phyloP scores from a whole-genome alignment of 2,329 filamentous ascomycete species.

The Apiospora koreana region DNA sequence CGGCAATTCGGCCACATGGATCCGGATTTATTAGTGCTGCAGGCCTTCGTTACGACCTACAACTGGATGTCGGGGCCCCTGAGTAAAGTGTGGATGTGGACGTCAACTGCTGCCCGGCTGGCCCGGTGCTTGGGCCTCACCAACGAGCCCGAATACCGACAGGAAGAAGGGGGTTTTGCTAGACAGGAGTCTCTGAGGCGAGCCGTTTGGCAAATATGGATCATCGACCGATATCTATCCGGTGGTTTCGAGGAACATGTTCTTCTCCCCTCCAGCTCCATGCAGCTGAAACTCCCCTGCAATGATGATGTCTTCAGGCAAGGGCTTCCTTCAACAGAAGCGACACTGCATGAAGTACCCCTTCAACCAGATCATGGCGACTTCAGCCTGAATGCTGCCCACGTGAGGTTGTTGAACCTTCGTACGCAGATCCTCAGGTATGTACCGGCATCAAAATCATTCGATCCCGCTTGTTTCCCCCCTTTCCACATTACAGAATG shows the following conservation, averaged over 20 bases:
- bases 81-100: constrained; percentile 19
- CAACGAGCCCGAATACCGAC: constrained; percentile 14
- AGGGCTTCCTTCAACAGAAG: constrained; percentile 13
- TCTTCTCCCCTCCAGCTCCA: constrained; percentile 15
- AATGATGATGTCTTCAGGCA: constrained; percentile 15
- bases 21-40: constrained; percentile 12
- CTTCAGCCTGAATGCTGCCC: constrained; percentile 16
- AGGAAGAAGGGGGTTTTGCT: not conserved
- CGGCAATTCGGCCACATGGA: constrained; percentile 36
- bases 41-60: constrained; percentile 14
- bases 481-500: not conserved
- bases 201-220: constrained; percentile 17
- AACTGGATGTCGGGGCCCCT: constrained; percentile 18
- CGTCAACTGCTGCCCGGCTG: constrained; percentile 14
- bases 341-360: constrained; percentile 12
- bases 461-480: not conserved
- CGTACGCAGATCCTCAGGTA: constrained; percentile 17
- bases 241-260: constrained; percentile 17
- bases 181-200: constrained; percentile 14
- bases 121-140: constrained; percentile 17
- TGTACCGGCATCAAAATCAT: not conserved
- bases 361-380: constrained; percentile 9
- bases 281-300: constrained; percentile 16
- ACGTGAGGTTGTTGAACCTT: constrained; percentile 15
- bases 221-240: constrained; percentile 17